These are phyloP conservation scores for Emmonsia crescens DNA, from an alignment of 2,329 filamentous ascomycete species.

Conservation along the genomic window DNA sequence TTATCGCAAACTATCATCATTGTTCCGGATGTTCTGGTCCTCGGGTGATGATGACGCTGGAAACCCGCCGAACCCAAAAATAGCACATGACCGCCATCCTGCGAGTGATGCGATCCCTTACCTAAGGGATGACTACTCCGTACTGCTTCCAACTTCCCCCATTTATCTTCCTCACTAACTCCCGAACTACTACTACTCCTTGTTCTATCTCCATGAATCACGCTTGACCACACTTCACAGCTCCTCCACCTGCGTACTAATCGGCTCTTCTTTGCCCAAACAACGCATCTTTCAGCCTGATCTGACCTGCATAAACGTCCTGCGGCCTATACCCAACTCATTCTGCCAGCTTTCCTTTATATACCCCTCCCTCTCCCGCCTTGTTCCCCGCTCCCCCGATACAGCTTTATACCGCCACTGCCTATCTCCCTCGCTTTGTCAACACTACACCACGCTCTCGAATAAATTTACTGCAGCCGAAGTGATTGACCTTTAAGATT, in stretches of 20 bases:
- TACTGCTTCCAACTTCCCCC: not conserved
- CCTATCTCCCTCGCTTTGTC: not conserved
- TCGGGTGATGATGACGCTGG: too few species aligned
- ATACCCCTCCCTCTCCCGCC: not conserved
- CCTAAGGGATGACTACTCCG: not conserved
- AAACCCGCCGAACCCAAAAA: not conserved
- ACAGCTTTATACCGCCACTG: not conserved
- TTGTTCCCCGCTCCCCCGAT: not conserved
- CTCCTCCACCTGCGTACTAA: not conserved
- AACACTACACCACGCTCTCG: not conserved
- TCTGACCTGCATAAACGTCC: not conserved
- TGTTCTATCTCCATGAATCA: not conserved
- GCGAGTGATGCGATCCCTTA: too few species aligned
- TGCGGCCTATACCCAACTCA: not conserved
- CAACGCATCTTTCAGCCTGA: not conserved
- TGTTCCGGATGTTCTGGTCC: too few species aligned
- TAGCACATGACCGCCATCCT: not conserved
- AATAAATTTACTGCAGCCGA: not conserved
- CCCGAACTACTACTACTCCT: too few species aligned
- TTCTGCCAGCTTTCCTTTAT: not conserved
- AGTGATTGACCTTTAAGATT: not conserved
- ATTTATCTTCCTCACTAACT: not conserved
- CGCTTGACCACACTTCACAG: not conserved
- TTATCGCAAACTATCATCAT: too few species aligned
- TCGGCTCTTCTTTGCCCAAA: not conserved